Evolutionary conservation across 2,329 filamentous ascomycete genomes (phyloP).

Genomic region (Teratosphaeria destructans): DNA sequence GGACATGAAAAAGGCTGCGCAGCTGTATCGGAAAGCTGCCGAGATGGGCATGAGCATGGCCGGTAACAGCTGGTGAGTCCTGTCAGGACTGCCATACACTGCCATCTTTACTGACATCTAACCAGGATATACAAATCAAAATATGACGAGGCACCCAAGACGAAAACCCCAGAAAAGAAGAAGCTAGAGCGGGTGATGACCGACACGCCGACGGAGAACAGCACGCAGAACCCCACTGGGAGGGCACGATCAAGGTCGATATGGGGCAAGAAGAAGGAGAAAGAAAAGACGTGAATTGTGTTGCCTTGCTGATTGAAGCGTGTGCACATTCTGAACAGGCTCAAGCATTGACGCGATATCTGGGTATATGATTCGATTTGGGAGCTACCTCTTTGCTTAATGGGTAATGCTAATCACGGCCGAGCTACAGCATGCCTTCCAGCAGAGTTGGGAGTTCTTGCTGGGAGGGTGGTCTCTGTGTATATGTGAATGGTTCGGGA

Average conservation of each 20-base stretch:
- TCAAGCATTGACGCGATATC: background rate
- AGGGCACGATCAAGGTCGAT: constrained; percentile 12
- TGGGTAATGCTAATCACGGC: background rate
- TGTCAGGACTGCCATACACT: background rate
- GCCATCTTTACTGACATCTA: background rate
- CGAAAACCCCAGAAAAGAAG: constrained; percentile 2
- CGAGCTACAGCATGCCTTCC: background rate
- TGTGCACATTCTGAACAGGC: background rate
- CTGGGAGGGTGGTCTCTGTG: background rate
- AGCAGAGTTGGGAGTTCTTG: background rate
- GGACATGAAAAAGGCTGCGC: constrained; percentile 86
- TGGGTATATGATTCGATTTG: background rate
- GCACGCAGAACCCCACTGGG: constrained; percentile 16
- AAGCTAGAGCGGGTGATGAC: constrained; percentile 24
- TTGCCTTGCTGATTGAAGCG: background rate
- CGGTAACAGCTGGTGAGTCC: constrained; percentile 86
- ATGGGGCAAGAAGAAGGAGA: constrained; percentile 16
- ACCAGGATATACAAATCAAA: constrained; percentile 92
- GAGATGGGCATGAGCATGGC: constrained; percentile 94
- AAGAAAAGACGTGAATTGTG: constrained; percentile 1
- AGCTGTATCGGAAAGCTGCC: constrained; percentile 82
- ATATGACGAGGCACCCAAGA: constrained; percentile 53
- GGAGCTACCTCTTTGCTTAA: background rate
- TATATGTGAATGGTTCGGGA: background rate
- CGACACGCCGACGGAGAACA: constrained; percentile 30